These are phyloP conservation scores for Stylonectria norvegica DNA, from an alignment of 2,329 filamentous ascomycete species.

Conservation along the genomic window DNA sequence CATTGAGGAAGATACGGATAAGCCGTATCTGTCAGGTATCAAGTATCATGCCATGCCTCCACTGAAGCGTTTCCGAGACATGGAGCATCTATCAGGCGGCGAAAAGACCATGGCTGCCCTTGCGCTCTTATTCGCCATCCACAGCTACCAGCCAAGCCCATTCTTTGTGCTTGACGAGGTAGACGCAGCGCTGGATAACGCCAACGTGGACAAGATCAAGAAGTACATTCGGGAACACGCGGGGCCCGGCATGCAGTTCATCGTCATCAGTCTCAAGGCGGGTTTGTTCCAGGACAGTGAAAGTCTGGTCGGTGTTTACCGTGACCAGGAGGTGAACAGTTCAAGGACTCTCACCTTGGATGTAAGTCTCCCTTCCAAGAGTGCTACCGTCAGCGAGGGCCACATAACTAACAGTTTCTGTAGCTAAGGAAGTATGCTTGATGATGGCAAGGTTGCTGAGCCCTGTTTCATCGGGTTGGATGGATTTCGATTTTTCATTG, in stretches of 20 bases:
- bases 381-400: too few relatives aligned
- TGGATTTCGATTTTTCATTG: too few relatives aligned
- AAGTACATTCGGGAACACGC: constrained; percentile 95
- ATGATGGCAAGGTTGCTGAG: constrained; percentile 5
- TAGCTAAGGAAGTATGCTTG: constrained; percentile 36
- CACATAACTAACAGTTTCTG: constrained; percentile 11
- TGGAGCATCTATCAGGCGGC: constrained; percentile 95
- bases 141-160: constrained; percentile 90
- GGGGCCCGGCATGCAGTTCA: constrained; percentile 97
- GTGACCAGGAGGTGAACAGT: constrained; percentile 91
- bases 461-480: too few relatives aligned
- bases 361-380: constrained; percentile 58
- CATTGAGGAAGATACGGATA: constrained; percentile 89
- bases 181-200: constrained; percentile 95
- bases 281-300: constrained; percentile 96
- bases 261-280: constrained; percentile 94
- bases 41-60: constrained; percentile 99
- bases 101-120: constrained; percentile 99
- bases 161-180: constrained; percentile 99
- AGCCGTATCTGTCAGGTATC: constrained; percentile 91
- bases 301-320: constrained; percentile 90
- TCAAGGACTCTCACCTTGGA: constrained; percentile 89
- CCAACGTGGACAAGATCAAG: constrained; percentile 92
- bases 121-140: constrained; percentile 93
- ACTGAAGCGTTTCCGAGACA: constrained; percentile 95